Percentiles rank a stretch among this genome's conserved stretches.
These are phyloP conservation scores for Candida xyloterini DNA, from an alignment of 805 yeast genomes.

Conservation along the genomic window DNA sequence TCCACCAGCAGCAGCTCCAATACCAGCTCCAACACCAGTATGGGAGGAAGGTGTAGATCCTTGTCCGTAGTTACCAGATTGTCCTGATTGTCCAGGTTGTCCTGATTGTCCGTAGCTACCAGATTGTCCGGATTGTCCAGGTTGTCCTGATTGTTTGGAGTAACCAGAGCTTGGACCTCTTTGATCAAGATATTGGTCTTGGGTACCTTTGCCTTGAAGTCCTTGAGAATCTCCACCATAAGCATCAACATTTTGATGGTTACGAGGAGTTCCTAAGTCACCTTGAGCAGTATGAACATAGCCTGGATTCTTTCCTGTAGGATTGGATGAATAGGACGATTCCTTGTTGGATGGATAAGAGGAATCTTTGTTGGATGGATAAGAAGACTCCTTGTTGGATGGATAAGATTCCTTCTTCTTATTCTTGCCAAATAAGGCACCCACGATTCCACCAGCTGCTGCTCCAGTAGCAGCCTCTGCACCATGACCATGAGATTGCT, in stretches of 20 bases:
- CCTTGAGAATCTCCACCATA: not conserved
- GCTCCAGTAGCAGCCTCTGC: not conserved
- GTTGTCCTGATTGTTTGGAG: too few species aligned
- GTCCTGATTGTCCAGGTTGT: not conserved
- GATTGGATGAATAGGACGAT: not conserved
- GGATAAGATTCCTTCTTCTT: too few species aligned
- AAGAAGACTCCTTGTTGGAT: too few species aligned
- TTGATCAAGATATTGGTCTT: not conserved
- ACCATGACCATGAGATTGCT: too few species aligned
- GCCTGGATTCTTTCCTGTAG: not conserved
- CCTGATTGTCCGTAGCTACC: not conserved
- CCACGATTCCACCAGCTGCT: constrained; percentile 4
- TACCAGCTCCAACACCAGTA: constrained; percentile 4
- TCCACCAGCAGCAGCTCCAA: constrained; percentile 1
- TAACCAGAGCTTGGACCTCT: constrained; percentile 3
- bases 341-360: too few species aligned
- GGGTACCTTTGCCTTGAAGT: too few species aligned
- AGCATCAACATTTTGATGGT: not conserved
- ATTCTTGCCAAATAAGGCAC: too few species aligned
- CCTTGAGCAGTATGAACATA: constrained; percentile 13
- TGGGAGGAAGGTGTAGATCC: not conserved
- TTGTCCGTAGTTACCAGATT: not conserved
- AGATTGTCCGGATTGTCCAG: not conserved
- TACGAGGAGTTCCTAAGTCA: constrained; percentile 5
- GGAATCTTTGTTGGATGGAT: not conserved